phyloP scores from a whole-genome alignment of 2,329 filamentous ascomycete genomes.

The Didymellaceae sp. region DNA sequence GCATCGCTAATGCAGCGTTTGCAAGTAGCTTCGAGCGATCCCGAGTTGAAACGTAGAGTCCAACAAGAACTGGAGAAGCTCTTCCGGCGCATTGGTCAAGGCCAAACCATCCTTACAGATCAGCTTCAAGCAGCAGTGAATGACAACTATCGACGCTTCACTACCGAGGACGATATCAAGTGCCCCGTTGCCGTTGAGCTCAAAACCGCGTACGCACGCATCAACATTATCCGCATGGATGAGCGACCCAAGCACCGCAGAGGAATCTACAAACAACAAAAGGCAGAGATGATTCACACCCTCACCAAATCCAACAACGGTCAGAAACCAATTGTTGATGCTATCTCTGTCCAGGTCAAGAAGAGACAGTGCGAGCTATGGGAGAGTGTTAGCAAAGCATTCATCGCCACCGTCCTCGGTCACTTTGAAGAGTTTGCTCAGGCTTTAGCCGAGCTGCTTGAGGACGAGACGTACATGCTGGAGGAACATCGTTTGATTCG shows the following conservation, averaged over 20 bases:
- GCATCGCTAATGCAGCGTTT: not conserved
- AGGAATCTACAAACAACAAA: constrained; percentile 8
- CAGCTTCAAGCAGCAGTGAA: not conserved
- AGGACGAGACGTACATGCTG: constrained; percentile 4
- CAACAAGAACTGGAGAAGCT: constrained; percentile 1
- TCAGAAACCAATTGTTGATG: not conserved
- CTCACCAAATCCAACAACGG: not conserved
- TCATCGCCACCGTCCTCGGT: not conserved
- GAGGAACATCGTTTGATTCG: constrained; percentile 2
- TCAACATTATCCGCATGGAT: not conserved
- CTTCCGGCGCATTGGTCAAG: not conserved
- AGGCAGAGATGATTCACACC: not conserved
- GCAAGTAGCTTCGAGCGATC: not conserved
- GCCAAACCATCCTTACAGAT: accelerated
- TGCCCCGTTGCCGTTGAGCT: constrained; percentile 18
- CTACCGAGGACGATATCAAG: constrained; percentile 19
- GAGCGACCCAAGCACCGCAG: not conserved
- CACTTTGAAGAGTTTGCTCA: constrained; percentile 4
- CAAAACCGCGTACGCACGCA: constrained; percentile 4
- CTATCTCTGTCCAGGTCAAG: constrained; percentile 1
- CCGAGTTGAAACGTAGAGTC: constrained; percentile 1
- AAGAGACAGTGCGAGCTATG: not conserved
- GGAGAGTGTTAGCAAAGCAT: not conserved
- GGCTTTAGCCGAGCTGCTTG: not conserved
- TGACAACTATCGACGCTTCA: constrained; percentile 10